Evolutionary conservation across 2,329 filamentous ascomycete genomes (phyloP).

Genomic region (Alternaria postmessia): DNA sequence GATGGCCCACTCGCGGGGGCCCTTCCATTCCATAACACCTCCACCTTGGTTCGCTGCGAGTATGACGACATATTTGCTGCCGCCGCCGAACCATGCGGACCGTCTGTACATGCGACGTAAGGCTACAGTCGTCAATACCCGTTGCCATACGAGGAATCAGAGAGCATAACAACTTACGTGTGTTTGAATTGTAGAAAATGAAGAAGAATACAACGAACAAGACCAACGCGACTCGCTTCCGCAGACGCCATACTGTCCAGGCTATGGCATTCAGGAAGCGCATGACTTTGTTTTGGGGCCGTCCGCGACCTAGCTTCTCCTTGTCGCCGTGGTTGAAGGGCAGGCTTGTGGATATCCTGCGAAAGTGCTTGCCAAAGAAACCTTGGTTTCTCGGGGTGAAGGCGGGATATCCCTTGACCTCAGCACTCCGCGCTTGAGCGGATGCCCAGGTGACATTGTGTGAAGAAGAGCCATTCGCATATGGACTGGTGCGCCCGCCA

Average conservation of each 20-base stretch:
- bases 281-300: constrained; percentile 47
- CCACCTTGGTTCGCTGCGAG: constrained; percentile 93
- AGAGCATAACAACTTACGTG: constrained; percentile 68
- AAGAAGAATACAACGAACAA: constrained; percentile 68
- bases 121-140: constrained; percentile 54
- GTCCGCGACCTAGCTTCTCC: constrained; percentile 74
- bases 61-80: constrained; percentile 91
- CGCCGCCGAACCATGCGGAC: constrained; percentile 78
- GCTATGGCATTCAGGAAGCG: constrained; percentile 50
- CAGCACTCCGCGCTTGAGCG: constrained; percentile 77
- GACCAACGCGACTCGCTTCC: constrained; percentile 68
- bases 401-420: constrained; percentile 77
- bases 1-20: constrained; percentile 95
- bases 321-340: constrained; percentile 77
- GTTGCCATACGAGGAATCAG: background rate
- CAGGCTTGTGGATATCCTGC: constrained; percentile 79
- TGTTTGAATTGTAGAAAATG: constrained; percentile 71
- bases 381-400: constrained; percentile 84
- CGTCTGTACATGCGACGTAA: constrained; percentile 71
- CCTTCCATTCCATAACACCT: constrained; percentile 99
- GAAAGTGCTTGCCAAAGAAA: constrained; percentile 86
- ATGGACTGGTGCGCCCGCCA: constrained; percentile 74
- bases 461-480: constrained; percentile 58
- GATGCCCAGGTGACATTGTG: constrained; percentile 79
- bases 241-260: constrained; percentile 69